Base-by-base conservation (phyloP, 1,284 basidiomycete species). In the Trametes polyzona region DNA sequence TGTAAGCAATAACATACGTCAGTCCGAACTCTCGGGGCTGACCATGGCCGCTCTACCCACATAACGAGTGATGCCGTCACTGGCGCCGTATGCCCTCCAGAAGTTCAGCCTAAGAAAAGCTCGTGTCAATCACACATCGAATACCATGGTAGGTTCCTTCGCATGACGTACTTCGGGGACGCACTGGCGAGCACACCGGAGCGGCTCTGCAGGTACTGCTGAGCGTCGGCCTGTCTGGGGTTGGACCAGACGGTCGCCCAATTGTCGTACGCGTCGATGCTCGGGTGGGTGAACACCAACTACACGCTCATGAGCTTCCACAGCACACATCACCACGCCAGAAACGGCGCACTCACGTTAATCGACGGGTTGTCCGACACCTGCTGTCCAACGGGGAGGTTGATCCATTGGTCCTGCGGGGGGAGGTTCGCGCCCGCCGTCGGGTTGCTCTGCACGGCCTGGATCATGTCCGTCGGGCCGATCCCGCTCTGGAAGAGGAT, bases 401-500 rank as follows among this genome's bases (percentile, higher is more conserved):
- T 75, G 68, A 87, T 86, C 72, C 76, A 87, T 42, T 83, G 68
- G 14, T 69, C 65, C 59, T 74, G 59, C 8, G 82, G 75, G 10
- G 84, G 84, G 14, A 87, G 72, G 52, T 75, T 73, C 30, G 77
- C 72, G 2, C 76, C 78, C 2, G 79, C 79, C 1, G 69, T 69
- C 8, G 82, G 60, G 66, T 84, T 79, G 17, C 58, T 65, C 61
- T 80, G 70, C 11, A 83, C 84, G 19, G 83, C 55, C 44, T 73
- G 71, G 63, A 87, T 73, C 83, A 83, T 82, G 63, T 87, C 84
- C 0, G 74, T 71, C 0, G 85, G 84, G 10, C 84, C 84, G 55
- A 87, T 86, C 32, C 85, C 85, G 62, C 80, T 82, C 53, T 79
- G 77, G 78, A 83, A 86, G n/a, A 87, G 74, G 53, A 86, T 76